A percentile compares a stretch with the other conserved stretches of the same genome.
Evolutionary conservation across 331 rosid genomes (phyloP).

Genomic region (Quercus lobata): DNA sequence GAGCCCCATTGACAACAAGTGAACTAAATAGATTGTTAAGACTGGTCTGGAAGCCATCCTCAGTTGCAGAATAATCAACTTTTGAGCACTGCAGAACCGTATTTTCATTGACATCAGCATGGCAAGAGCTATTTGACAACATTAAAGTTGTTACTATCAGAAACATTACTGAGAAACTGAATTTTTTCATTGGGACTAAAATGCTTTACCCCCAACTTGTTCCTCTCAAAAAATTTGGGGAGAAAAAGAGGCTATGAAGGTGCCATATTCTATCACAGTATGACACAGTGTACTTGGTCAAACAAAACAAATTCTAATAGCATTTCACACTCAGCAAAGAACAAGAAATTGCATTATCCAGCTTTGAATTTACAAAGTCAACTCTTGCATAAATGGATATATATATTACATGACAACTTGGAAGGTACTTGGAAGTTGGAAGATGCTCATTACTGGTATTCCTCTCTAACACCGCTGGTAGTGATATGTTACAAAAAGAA

Average conservation of each 20-base stretch:
- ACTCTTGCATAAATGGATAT: no score
- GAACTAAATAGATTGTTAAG: constrained; percentile 30
- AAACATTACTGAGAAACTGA: constrained; percentile 14
- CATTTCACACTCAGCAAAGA: no score
- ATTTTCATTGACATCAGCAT: constrained; percentile 27
- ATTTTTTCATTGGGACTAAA: constrained; percentile 19
- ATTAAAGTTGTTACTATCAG: constrained; percentile 1
- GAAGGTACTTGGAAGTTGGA: no score
- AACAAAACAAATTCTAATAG: no score
- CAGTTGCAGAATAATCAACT: constrained; percentile 24
- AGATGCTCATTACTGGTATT: no score
- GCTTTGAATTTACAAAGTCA: no score
- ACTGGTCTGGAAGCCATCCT: constrained; percentile 30
- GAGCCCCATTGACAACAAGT: constrained; percentile 33
- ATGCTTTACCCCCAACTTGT: neutral
- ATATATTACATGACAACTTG: no score
- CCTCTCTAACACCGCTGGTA: no score
- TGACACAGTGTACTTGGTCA: neutral
- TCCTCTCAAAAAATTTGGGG: neutral
- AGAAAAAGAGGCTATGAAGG: constrained; percentile 2
- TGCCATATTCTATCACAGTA: neutral
- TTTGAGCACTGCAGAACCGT: constrained; percentile 18
- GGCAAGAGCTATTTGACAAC: constrained; percentile 9
- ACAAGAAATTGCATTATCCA: no score
- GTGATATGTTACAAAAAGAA: no score